Evolutionary conservation across 495 filamentous ascomycete species (phyloP).

Genomic region (Talaromyces stipitatus): DNA sequence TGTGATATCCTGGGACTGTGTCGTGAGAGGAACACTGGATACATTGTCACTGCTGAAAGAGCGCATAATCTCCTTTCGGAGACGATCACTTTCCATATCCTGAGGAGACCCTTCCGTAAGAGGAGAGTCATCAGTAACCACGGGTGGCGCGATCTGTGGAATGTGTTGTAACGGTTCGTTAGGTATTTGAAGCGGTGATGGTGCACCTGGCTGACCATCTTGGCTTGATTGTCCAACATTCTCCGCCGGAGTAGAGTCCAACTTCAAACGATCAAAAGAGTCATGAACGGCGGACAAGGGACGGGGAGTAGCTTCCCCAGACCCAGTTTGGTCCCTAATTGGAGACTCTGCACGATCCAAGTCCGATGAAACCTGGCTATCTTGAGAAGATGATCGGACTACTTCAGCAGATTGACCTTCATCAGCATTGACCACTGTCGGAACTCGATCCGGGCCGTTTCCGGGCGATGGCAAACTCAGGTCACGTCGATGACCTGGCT

Average conservation of each 20-base stretch:
- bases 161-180: conserved; percentile 10
- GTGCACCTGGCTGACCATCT: neutral
- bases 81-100: conserved; percentile 66
- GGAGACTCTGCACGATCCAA: neutral
- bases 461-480: conserved; percentile 53
- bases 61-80: conserved; percentile 74
- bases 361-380: neutral
- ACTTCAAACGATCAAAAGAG: neutral
- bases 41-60: conserved; percentile 50
- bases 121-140: conserved; percentile 47
- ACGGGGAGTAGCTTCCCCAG: conserved; percentile 5
- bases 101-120: conserved; percentile 39
- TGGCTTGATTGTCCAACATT: neutral
- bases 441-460: conserved; percentile 55
- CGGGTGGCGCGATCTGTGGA: conserved; percentile 44
- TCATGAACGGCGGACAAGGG: conserved; percentile 1
- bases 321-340: neutral
- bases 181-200: neutral
- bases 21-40: conserved; percentile 12
- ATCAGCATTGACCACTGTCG: conserved; percentile 39
- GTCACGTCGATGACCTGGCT: conserved; percentile 52
- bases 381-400: conserved; percentile 12
- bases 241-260: neutral
- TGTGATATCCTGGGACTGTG: conserved; percentile 16
- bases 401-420: conserved; percentile 29